Conservation (phyloP, 352 stramenopile species). For the Phytophthora hibernalis region DNA sequence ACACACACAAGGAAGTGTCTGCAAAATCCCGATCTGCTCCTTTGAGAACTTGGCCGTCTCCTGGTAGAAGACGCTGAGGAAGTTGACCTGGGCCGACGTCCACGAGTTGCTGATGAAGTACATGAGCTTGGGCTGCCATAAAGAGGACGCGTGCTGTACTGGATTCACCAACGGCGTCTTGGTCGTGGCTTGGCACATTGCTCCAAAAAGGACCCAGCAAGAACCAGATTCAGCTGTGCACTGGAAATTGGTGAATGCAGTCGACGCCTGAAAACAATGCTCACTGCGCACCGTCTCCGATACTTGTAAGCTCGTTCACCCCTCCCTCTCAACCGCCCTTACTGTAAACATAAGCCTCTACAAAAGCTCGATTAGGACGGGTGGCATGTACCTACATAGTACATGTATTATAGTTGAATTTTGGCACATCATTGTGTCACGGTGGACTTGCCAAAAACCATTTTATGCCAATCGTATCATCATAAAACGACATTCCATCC, state of each 20-base stretch:
- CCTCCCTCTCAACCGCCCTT: slow-evolving; percentile 9
- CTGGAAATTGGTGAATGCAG: slow-evolving; percentile 36
- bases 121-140: slow-evolving; percentile 82
- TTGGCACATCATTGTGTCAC: slow-evolving; percentile 26
- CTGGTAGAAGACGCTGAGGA: slow-evolving; percentile 79
- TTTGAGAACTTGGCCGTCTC: slow-evolving; percentile 71
- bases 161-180: slow-evolving; percentile 39
- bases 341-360: background rate
- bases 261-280: background rate
- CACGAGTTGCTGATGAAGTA: slow-evolving; percentile 73
- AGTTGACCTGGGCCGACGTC: slow-evolving; percentile 78
- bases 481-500: background rate
- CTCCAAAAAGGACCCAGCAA: background rate
- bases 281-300: slow-evolving; percentile 15
- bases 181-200: slow-evolving; percentile 36
- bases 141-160: slow-evolving; percentile 4
- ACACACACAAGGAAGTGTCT: slow-evolving; percentile 71
- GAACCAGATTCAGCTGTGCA: background rate
- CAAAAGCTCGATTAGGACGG: background rate
- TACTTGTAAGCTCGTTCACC: slow-evolving; percentile 29
- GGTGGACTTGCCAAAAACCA: slow-evolving; percentile 5
- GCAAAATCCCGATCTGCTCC: slow-evolving; percentile 78
- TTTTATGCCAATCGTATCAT: slow-evolving; percentile 24
- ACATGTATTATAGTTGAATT: too few relatives aligned
- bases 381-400: too few relatives aligned